Evolutionary conservation across 306 rosid genomes (phyloP), one percentile per base, ranked within the genome.

Genomic region (Trifolium repens): DNA sequence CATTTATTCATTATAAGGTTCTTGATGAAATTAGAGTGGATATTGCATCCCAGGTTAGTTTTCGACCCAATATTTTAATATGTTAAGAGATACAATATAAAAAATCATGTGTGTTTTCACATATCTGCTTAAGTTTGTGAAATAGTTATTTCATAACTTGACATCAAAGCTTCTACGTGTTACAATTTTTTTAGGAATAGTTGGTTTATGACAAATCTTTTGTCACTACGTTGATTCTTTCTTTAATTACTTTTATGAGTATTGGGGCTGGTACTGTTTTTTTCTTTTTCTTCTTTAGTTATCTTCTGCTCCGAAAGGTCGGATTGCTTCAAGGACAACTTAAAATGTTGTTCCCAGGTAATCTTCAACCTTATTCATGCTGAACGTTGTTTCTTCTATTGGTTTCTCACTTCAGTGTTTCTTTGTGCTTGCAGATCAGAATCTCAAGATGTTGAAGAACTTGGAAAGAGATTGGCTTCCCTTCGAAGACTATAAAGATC

Each of bases 11-110:
- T 80, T 42, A 15, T 71, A n/a, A 93, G 98, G 98, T 94, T 83
- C 97, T 94, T 14, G 98, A 94, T 85, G 98, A 94, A 89, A 94
- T 94, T 82, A 97, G 98, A 76, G 98, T 94, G 75, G 98, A 91
- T 81, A 88, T 94, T 71, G 98, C 97, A 84, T 90, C 98, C 61
- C 98, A 94, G 97, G 98, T 91, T 79, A 49, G 88, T 83, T 71
- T 83, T 59, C 47, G 63, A 49, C 67, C 34, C 65, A 47, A 10
- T 30, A 47, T 57, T 61, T 61, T 55, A 76, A 24, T 34, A 39
- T 35, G 14, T 17, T 53, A n/a, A 35, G 11, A 53, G 13, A 53
- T 53, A 35, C 32, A 35, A 17, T 19, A 70, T 19, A 4, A 39
- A 52, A 71, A 71, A 71, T n/a, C n/a, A n/a, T n/a, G n/a, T n/a